Conservation (phyloP, 2,329 filamentous ascomycete species). For the Penicillium glabrum region DNA sequence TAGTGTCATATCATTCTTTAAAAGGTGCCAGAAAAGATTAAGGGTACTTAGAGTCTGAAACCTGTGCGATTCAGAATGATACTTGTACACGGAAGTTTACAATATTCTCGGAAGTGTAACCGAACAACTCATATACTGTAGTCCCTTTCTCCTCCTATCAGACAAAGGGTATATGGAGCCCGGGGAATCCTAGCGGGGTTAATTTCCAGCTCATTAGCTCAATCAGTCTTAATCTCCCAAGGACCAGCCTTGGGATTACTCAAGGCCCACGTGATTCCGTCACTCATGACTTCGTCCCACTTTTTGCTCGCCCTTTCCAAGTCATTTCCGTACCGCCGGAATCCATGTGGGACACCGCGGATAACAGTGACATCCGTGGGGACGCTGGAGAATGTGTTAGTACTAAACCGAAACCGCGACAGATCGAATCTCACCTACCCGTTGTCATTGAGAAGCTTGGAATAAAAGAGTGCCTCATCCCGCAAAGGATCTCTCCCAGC, state of each 20-base stretch:
- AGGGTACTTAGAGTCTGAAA: not conserved
- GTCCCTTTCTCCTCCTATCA: not conserved
- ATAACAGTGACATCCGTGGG: conserved; percentile 52
- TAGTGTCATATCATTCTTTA: not conserved
- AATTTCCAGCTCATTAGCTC: not conserved
- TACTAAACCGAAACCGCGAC: not conserved
- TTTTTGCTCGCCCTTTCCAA: conserved; percentile 23
- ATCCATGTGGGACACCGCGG: conserved; percentile 55
- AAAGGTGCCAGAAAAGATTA: not conserved
- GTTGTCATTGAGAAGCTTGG: conserved; percentile 44
- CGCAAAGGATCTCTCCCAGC: conserved; percentile 50
- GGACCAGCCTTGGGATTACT: conserved; percentile 16
- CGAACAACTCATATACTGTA: not conserved
- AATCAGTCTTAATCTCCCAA: conserved; percentile 25
- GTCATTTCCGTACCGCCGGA: conserved; percentile 34
- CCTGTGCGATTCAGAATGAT: not conserved
- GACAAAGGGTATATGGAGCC: not conserved
- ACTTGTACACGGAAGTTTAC: not conserved
- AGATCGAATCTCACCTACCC: conserved; percentile 34
- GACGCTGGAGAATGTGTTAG: conserved; percentile 37
- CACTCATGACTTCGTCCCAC: conserved; percentile 32
- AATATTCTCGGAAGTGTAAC: not conserved
- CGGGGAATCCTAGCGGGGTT: not conserved
- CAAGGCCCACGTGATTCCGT: conserved; percentile 32
- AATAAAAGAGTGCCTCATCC: conserved; percentile 53